A percentile compares a stretch with the other conserved stretches of the same genome.
Evolutionary conservation across 2,329 filamentous ascomycete genomes (phyloP).

Genomic region (Clonostachys sp.): DNA sequence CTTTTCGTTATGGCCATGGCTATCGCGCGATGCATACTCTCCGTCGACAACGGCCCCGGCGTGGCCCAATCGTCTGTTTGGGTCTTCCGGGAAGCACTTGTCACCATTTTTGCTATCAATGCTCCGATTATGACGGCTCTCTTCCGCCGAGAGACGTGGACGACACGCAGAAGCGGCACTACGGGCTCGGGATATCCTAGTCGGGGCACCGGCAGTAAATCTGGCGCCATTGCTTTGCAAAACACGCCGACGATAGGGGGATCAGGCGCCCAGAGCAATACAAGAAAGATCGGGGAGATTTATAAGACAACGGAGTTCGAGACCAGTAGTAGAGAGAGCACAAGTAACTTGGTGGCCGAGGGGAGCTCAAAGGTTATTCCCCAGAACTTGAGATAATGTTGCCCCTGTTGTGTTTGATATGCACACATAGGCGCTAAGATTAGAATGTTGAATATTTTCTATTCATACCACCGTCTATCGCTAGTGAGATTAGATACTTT

Average conservation of each 20-base stretch:
- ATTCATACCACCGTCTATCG: too few species aligned
- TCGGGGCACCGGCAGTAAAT: background rate
- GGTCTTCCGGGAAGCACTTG: slow-evolving; percentile 3
- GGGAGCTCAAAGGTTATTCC: too few species aligned
- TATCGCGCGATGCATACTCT: slow-evolving; percentile 2
- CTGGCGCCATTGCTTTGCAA: background rate
- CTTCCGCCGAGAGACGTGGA: slow-evolving; percentile 1
- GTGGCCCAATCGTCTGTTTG: slow-evolving; percentile 2
- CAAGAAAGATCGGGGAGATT: background rate
- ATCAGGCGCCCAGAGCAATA: background rate
- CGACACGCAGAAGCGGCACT: background rate
- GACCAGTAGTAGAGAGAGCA: slow-evolving; percentile 1
- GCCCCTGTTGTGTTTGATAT: too few species aligned
- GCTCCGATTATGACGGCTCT: slow-evolving; percentile 1
- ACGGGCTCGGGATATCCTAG: background rate
- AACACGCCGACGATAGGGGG: too few species aligned
- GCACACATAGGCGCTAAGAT: too few species aligned
- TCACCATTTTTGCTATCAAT: slow-evolving; percentile 4
- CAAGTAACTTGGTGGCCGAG: slow-evolving; percentile 1
- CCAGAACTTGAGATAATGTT: too few species aligned
- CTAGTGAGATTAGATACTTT: too few species aligned
- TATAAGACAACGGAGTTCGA: slow-evolving; percentile 1
- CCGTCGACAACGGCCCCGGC: slow-evolving; percentile 1
- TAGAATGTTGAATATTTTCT: too few species aligned
- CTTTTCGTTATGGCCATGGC: slow-evolving; percentile 4